These are phyloP conservation scores for Picea glauca DNA, from an alignment of 75 land plant species.

Conservation along the genomic window DNA sequence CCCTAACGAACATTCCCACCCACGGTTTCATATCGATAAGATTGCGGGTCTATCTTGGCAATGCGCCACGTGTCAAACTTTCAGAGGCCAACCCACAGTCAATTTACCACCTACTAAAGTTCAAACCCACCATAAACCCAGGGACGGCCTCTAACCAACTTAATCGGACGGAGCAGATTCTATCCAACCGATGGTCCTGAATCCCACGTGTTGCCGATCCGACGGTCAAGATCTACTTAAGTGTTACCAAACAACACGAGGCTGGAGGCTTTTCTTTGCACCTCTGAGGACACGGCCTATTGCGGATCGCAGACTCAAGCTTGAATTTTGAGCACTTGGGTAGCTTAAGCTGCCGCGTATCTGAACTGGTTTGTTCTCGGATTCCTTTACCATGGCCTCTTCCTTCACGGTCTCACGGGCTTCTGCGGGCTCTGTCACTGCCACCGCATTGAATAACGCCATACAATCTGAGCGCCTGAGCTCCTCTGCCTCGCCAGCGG, in stretches of 20 bases:
- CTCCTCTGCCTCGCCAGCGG: background rate
- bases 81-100: background rate
- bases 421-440: background rate
- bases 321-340: background rate
- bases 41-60: background rate
- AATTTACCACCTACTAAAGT: background rate
- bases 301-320: background rate
- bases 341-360: background rate
- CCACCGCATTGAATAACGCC: background rate
- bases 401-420: background rate
- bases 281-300: background rate
- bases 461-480: background rate
- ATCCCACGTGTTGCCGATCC: too few relatives aligned
- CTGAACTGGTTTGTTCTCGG: too few relatives aligned
- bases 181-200: too few relatives aligned
- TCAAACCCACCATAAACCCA: background rate
- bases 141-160: background rate
- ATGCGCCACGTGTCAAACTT: background rate
- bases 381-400: background rate
- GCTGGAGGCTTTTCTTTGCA: too few relatives aligned
- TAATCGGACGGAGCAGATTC: background rate
- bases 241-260: too few relatives aligned
- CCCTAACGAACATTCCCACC: conserved; percentile 1
- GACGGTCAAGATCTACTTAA: too few relatives aligned
- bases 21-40: conserved; percentile 2